A percentile compares a stretch with the other conserved stretches of the same genome.
Conservation (phyloP, 768 basidiomycete genomes). For the Rhizopogon rudus region DNA sequence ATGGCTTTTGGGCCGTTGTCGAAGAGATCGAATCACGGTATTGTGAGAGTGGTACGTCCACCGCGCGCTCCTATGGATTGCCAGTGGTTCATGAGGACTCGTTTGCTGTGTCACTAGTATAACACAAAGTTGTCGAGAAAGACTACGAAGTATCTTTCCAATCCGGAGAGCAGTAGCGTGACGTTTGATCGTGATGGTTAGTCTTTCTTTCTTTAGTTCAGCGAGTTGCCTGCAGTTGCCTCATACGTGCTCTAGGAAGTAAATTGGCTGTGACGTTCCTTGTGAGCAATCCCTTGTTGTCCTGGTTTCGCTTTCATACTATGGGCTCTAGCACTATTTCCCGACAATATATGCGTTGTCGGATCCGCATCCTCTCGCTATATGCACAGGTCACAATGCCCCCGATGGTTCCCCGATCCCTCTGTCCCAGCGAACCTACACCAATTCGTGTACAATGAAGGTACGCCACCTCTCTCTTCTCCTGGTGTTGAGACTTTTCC, state of each 20-base stretch:
- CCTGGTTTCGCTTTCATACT: neutral
- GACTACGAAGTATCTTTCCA: slow-evolving; percentile 34
- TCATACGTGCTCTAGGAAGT: slow-evolving; percentile 36
- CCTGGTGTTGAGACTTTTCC: neutral
- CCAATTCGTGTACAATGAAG: slow-evolving; percentile 78
- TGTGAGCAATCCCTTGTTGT: slow-evolving; percentile 33
- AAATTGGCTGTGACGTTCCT: slow-evolving; percentile 64
- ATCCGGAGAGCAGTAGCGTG: slow-evolving; percentile 67
- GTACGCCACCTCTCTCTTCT: slow-evolving; percentile 27
- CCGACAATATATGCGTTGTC: slow-evolving; percentile 68
- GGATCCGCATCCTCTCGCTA: slow-evolving; percentile 66
- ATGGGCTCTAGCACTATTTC: slow-evolving; percentile 46
- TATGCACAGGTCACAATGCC: slow-evolving; percentile 53
- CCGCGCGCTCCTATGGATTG: slow-evolving; percentile 2
- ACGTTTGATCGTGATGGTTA: slow-evolving; percentile 64
- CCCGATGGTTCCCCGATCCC: slow-evolving; percentile 51
- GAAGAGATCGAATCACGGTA: slow-evolving; percentile 42
- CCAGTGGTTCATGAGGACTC: slow-evolving; percentile 3
- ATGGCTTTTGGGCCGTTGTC: slow-evolving; percentile 65
- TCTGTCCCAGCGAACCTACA: slow-evolving; percentile 48
- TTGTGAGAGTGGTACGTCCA: slow-evolving; percentile 46
- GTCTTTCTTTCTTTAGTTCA: slow-evolving; percentile 3
- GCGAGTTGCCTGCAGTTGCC: slow-evolving; percentile 1
- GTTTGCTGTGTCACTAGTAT: slow-evolving; percentile 37
- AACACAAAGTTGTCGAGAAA: slow-evolving; percentile 42